A percentile compares a stretch with the other conserved stretches of the same genome.
These are phyloP conservation scores for Zymoseptoria tritici DNA, from an alignment of 2,329 filamentous ascomycete species.

Conservation along the genomic window DNA sequence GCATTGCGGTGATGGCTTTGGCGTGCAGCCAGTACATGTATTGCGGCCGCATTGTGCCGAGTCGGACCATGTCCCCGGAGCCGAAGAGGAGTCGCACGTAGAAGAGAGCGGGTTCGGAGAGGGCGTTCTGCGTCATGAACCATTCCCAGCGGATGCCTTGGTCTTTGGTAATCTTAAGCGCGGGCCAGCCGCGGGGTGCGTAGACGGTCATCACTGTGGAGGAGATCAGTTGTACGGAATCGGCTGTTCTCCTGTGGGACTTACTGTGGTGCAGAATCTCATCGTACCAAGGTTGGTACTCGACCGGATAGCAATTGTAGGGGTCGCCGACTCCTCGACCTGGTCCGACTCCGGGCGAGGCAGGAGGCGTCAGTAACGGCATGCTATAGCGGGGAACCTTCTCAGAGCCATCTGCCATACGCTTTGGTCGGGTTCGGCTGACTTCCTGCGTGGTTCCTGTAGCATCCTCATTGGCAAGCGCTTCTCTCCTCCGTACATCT, in stretches of 20 bases:
- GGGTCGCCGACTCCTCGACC: conserved; percentile 18
- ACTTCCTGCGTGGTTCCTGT: background rate
- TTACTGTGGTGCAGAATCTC: conserved; percentile 26
- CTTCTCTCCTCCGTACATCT: background rate
- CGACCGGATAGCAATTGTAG: conserved; percentile 28
- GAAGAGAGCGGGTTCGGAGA: conserved; percentile 28
- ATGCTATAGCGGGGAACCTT: conserved; percentile 10
- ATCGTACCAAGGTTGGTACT: conserved; percentile 26
- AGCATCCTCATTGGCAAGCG: background rate
- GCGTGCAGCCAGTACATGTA: conserved; percentile 23
- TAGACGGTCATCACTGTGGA: conserved; percentile 26
- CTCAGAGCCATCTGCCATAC: conserved; percentile 17
- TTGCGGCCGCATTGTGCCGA: conserved; percentile 16
- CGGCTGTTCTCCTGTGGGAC: background rate
- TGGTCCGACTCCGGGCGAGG: conserved; percentile 10
- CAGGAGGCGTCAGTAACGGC: conserved; percentile 15
- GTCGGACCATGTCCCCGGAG: conserved; percentile 26
- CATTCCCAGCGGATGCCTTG: conserved; percentile 27
- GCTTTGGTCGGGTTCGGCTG: conserved; percentile 9
- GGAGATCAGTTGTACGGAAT: background rate
- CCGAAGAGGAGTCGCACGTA: conserved; percentile 29
- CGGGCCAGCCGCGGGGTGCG: conserved; percentile 29
- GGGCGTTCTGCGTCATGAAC: conserved; percentile 28
- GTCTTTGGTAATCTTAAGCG: conserved; percentile 24
- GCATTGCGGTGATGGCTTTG: conserved; percentile 25